phyloP scores from a whole-genome alignment of 192 early-diverging fungal species.

The Phlyctochytrium bullatum region DNA sequence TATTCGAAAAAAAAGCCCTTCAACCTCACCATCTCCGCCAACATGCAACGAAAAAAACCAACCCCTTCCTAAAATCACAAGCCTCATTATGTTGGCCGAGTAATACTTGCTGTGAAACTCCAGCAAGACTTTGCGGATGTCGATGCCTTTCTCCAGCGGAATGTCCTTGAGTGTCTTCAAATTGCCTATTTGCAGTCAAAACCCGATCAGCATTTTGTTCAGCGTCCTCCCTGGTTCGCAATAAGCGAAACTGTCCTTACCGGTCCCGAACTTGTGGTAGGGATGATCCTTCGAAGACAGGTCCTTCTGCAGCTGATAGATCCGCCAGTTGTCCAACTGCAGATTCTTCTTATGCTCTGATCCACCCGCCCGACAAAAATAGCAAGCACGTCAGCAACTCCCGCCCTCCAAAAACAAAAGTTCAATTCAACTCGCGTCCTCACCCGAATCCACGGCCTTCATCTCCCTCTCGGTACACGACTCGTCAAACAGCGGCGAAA shows the following conservation, averaged over 20 bases:
- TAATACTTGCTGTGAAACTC: constrained; percentile 90
- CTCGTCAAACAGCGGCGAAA: constrained; percentile 81
- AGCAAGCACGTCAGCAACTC: background rate
- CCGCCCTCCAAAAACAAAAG: background rate
- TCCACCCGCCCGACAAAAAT: no score
- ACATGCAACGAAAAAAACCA: background rate
- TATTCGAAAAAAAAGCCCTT: constrained; percentile 6
- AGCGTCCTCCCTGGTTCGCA: no score
- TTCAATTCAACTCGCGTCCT: background rate
- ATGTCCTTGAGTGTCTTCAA: constrained; percentile 74
- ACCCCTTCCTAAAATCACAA: constrained; percentile 76
- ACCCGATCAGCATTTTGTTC: no score
- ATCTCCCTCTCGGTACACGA: constrained; percentile 92
- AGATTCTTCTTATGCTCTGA: constrained; percentile 94
- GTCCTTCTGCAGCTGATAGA: constrained; percentile 83
- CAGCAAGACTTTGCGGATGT: constrained; percentile 79
- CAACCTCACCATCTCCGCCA: background rate
- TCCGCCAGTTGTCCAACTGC: constrained; percentile 87
- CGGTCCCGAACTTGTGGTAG: constrained; percentile 84
- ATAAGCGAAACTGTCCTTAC: background rate
- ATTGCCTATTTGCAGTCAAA: constrained; percentile 68
- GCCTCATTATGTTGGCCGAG: constrained; percentile 93
- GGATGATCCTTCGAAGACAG: constrained; percentile 77
- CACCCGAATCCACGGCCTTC: constrained; percentile 86
- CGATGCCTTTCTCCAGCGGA: constrained; percentile 65